Conservation (phyloP, 208 protist species). For the Wallacemonas rigidus region DNA sequence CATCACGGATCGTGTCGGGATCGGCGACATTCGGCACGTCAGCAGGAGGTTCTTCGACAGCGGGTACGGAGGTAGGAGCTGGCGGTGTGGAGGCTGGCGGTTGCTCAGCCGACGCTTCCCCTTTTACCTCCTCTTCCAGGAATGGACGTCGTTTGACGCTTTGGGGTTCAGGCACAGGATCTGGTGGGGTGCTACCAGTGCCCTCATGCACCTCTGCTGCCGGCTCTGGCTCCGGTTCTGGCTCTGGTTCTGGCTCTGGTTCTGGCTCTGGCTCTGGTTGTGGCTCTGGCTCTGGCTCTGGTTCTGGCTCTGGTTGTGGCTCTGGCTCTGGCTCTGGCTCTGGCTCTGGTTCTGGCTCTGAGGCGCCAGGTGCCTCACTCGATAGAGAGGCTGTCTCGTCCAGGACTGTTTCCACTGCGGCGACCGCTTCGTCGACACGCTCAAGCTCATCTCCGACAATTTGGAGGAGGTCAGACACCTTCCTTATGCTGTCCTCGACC, state of each 20-base stretch:
- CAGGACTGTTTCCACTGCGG: conserved; percentile 2
- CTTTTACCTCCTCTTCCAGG: too few species aligned
- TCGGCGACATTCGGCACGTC: background rate
- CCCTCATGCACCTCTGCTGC: too few species aligned
- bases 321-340: background rate
- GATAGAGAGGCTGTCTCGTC: background rate
- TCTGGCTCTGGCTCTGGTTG: too few species aligned
- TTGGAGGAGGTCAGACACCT: background rate
- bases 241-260: too few species aligned
- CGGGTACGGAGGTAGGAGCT: background rate
- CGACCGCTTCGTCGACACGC: conserved; percentile 9
- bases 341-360: background rate
- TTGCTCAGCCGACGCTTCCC: background rate
- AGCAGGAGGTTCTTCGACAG: background rate
- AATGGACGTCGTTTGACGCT: too few species aligned
- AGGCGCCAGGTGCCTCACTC: background rate
- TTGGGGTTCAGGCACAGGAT: too few species aligned
- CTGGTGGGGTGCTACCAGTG: too few species aligned
- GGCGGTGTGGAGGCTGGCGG: background rate
- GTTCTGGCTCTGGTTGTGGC: too few species aligned
- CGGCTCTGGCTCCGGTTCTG: too few species aligned
- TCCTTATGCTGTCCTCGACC: background rate
- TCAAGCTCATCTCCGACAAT: conserved; percentile 14
- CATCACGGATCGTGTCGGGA: background rate
- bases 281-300: too few species aligned